Evolutionary conservation across 1,284 basidiomycete genomes (phyloP), one percentile per base, ranked within the genome.

Genomic region (Schizophyllum commune): DNA sequence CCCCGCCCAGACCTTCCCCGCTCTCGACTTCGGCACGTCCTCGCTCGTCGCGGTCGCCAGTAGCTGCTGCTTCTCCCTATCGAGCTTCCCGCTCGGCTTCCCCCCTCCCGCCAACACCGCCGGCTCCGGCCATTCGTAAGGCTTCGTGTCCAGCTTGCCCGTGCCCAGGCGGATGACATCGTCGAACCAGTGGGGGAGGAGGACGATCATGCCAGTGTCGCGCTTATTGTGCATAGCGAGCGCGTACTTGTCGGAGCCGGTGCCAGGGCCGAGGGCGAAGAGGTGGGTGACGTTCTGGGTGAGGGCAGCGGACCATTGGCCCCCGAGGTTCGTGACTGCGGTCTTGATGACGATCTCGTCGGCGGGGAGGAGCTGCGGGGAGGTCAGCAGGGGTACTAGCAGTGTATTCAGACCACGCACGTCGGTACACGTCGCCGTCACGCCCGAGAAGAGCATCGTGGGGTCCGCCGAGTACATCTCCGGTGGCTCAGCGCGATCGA

Each of bases 271-370:
- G 27, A 87, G 72, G 32, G 85, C 84, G 66, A 96, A 89, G 56
- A 95, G 80, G 71, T 96, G 93, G 1, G 93, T 95, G 51, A 94
- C 88, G 65, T 96, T 93, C 62, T 83, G 82, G 0, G 91, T 92
- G 58, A 94, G 80, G 4, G 84, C 85, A 0, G 77, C 75, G 15
- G 89, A 81, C 83, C 85, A 93, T 70, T 91, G 88, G 2, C 94
- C 94, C 0, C 94, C 93, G n/a, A 92, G 82, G 0, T 11, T 56
- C 20, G 19, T 56, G 17, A 20, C 19, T 51, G 17, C 59, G 4
- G 58, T 58, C 11, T 54, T 27, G 9, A 61, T 32, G 32, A 61
- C 66, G 20, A 60, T 51, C 52, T 52, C 57, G 56, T 61, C 57
- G 52, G 22, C 54, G 0, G 32, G 51, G 21, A 7, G 21, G 11